Conservation (phyloP, 768 basidiomycete genomes). For the Lentinula sp. region DNA sequence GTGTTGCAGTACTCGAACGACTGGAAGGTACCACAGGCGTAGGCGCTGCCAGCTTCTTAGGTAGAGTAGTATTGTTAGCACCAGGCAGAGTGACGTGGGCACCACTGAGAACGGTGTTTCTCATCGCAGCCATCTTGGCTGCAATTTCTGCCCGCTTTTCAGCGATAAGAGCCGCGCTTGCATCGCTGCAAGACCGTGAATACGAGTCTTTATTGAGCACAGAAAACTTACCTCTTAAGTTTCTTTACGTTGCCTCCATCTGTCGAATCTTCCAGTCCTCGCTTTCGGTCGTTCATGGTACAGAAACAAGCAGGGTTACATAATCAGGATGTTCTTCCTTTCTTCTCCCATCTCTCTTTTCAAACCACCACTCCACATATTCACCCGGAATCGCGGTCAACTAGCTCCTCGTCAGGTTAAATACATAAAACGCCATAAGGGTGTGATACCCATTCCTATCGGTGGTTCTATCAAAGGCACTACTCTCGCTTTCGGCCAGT, state of each 20-base stretch:
- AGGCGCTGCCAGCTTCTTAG: background rate
- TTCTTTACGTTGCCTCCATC: conserved; percentile 49
- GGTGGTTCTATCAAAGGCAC: conserved; percentile 95
- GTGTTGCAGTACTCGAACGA: too few species aligned
- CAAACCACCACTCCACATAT: conserved; percentile 23
- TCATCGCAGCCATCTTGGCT: conserved; percentile 80
- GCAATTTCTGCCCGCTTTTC: conserved; percentile 82
- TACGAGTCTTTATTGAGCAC: conserved; percentile 8
- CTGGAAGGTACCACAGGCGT: conserved; percentile 5
- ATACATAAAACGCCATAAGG: conserved; percentile 87
- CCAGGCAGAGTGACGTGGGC: conserved; percentile 19
- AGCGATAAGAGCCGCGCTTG: conserved; percentile 64
- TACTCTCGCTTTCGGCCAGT: conserved; percentile 86
- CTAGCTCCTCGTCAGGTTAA: conserved; percentile 83
- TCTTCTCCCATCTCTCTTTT: conserved; percentile 9
- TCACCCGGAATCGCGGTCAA: conserved; percentile 45
- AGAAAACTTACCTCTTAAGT: conserved; percentile 52
- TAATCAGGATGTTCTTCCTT: conserved; percentile 11
- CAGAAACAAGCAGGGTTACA: conserved; percentile 6
- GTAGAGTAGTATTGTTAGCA: conserved; percentile 13
- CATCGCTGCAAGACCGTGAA: conserved; percentile 44
- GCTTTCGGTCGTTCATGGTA: conserved; percentile 63
- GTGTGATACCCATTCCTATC: conserved; percentile 73
- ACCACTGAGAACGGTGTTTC: conserved; percentile 29
- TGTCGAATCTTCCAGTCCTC: conserved; percentile 49